These are phyloP conservation scores for Penicillium glabrum DNA, from an alignment of 2,329 filamentous ascomycete species.

Conservation along the genomic window DNA sequence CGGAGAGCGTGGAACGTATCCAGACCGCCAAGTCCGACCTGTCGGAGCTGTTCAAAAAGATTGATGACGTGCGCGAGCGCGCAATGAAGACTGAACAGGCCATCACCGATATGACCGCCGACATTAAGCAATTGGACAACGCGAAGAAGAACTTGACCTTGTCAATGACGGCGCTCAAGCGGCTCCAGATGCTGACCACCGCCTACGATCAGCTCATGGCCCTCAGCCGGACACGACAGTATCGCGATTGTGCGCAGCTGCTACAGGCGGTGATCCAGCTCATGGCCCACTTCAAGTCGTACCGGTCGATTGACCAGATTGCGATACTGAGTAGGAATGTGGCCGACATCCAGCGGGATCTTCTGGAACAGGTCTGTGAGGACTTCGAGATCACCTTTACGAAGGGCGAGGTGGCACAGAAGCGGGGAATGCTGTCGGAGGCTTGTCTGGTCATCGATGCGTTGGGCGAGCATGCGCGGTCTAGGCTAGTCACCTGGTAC, in stretches of 20 bases:
- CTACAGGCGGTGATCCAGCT: slow-evolving; percentile 94
- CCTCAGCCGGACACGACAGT: slow-evolving; percentile 81
- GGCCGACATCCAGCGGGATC: slow-evolving; percentile 84
- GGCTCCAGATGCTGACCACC: slow-evolving; percentile 96
- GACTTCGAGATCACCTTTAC: slow-evolving; percentile 96
- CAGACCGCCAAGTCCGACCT: slow-evolving; percentile 88
- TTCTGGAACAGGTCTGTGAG: slow-evolving; percentile 97
- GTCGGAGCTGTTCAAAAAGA: slow-evolving; percentile 86
- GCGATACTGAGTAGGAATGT: slow-evolving; percentile 90
- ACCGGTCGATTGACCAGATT: slow-evolving; percentile 96
- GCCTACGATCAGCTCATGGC: slow-evolving; percentile 95
- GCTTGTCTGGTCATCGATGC: slow-evolving; percentile 94
- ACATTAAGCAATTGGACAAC: slow-evolving; percentile 95
- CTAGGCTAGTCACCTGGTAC: slow-evolving; percentile 89
- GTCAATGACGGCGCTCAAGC: slow-evolving; percentile 96
- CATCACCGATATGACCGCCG: slow-evolving; percentile 97
- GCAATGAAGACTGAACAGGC: slow-evolving; percentile 91
- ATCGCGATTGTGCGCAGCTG: slow-evolving; percentile 89
- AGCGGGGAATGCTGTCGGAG: slow-evolving; percentile 72
- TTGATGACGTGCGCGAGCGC: slow-evolving; percentile 85
- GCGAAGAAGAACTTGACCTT: slow-evolving; percentile 95
- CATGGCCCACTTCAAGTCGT: slow-evolving; percentile 98
- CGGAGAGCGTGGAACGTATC: slow-evolving; percentile 86
- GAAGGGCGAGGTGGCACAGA: slow-evolving; percentile 74
- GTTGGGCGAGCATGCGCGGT: slow-evolving; percentile 80